Evolutionary conservation across 2,329 filamentous ascomycete species (phyloP), one percentile per base, ranked within the genome.

Genomic region (Fusarium clavum): DNA sequence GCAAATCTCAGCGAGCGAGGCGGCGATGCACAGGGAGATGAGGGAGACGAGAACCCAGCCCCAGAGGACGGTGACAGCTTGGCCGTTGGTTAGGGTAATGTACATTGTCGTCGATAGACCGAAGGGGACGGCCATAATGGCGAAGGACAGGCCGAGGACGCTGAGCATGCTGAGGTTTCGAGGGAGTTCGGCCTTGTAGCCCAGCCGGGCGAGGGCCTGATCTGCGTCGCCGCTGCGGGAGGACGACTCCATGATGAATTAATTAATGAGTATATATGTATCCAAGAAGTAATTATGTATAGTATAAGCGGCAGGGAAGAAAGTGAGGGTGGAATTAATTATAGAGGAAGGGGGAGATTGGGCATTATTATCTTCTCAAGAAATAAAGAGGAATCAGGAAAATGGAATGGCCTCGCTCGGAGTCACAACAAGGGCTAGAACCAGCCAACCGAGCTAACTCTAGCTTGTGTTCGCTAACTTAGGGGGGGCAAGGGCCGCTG

Each of bases 1-100:
- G 62, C 91, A 84, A 73, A 92, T 94, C 78, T 94, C 91, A 64
- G 91, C 91, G 43, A 94, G 84, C 18, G 89, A 92, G 14, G 90
- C 86, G 27, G 91, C 90, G 65, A 93, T 86, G 75, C 89, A 92
- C 47, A 93, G 76, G 69, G 92, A 93, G 81, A 92, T 93, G 65
- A 92, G 76, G 47, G 90, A 88, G 30, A 89, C 87, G 20, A 88
- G 83, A 32, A 80, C 58, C 80, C 91, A 83, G 25, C 92, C 92
- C 90, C 91, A 95, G 64, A 94, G 86, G 41, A 94, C 88, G 64
- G 90, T 87, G n/a, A 88, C 89, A 34, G 90, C 86, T 3, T 92
- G 92, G 54, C 92, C 92, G 57, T 88, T 91, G n/a, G 91, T 90
- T 51, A 95, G 82, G 32, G 83, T 82, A 55, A 85, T 79, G 67